Conservation (phyloP, 2,329 filamentous ascomycete species). For the Beauveria bassiana region DNA sequence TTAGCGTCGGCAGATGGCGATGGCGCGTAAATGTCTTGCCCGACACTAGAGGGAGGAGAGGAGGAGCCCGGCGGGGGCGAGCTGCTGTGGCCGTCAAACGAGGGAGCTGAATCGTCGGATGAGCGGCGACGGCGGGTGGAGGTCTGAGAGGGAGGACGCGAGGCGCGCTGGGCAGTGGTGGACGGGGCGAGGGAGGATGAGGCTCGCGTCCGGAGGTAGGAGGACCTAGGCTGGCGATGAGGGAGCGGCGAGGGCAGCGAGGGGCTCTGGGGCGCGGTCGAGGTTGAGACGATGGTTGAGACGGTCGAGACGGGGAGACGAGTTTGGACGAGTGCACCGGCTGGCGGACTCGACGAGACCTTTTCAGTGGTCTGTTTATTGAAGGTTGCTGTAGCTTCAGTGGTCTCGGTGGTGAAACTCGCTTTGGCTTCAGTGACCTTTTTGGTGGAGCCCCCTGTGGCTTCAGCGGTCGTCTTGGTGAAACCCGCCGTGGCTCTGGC, state of each 20-base stretch:
- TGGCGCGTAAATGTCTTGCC: neutral
- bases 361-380: too few relatives aligned
- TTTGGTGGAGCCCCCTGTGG: neutral
- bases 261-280: neutral
- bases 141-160: neutral
- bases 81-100: neutral
- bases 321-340: neutral
- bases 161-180: neutral
- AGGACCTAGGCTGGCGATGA: conserved; percentile 12
- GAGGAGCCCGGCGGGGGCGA: conserved; percentile 2
- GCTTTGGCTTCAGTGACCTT: neutral
- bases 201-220: conserved; percentile 10
- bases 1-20: neutral
- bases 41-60: conserved; percentile 1
- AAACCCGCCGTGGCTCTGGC: neutral
- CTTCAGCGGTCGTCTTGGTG: neutral
- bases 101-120: conserved; percentile 4
- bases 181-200: conserved; percentile 8
- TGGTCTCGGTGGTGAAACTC: too few relatives aligned
- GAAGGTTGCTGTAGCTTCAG: too few relatives aligned
- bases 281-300: neutral
- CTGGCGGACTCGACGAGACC: neutral
- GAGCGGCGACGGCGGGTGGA: neutral
- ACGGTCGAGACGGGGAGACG: conserved; percentile 8
- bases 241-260: neutral